Evolutionary conservation across 2,329 filamentous ascomycete genomes (phyloP).

Genomic region (Raffaelea arxii): DNA sequence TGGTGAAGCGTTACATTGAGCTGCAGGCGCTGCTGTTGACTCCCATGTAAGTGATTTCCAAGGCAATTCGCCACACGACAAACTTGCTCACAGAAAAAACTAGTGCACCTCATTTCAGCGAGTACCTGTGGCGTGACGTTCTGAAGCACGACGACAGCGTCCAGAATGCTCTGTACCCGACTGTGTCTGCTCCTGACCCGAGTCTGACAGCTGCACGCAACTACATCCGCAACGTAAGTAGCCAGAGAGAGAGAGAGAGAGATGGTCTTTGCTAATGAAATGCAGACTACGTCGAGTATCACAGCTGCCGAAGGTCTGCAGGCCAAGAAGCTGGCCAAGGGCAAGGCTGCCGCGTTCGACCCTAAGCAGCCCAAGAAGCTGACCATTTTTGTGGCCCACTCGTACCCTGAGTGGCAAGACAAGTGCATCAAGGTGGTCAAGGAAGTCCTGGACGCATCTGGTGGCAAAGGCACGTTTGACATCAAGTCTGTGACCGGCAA

Average conservation of each 20-base stretch:
- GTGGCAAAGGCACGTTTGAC: constrained; percentile 39
- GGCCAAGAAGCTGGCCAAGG: constrained; percentile 60
- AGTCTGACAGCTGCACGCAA: constrained; percentile 67
- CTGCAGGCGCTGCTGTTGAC: constrained; percentile 58
- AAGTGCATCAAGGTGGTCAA: constrained; percentile 77
- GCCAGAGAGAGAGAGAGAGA: neutral
- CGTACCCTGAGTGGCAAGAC: constrained; percentile 84
- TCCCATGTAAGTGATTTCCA: constrained; percentile 40
- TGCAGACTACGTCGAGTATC: constrained; percentile 11
- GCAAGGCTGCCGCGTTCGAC: constrained; percentile 77
- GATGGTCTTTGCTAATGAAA: neutral
- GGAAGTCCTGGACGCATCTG: constrained; percentile 9
- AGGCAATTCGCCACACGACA: neutral
- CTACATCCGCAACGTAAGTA: constrained; percentile 53
- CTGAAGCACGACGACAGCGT: constrained; percentile 64
- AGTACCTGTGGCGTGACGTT: constrained; percentile 90
- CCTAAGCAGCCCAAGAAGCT: constrained; percentile 88
- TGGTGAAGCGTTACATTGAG: constrained; percentile 73
- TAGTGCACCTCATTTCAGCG: constrained; percentile 77
- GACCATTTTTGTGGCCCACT: constrained; percentile 70
- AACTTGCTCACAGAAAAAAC: neutral
- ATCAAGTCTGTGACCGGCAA: constrained; percentile 72
- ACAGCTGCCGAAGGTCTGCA: constrained; percentile 15
- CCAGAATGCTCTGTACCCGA: constrained; percentile 69
- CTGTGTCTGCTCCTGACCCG: constrained; percentile 54